Evolutionary conservation across 1,139 yeast species (phyloP), one percentile per base, ranked within the genome.

Genomic region (Yamadazyma buinensis): DNA sequence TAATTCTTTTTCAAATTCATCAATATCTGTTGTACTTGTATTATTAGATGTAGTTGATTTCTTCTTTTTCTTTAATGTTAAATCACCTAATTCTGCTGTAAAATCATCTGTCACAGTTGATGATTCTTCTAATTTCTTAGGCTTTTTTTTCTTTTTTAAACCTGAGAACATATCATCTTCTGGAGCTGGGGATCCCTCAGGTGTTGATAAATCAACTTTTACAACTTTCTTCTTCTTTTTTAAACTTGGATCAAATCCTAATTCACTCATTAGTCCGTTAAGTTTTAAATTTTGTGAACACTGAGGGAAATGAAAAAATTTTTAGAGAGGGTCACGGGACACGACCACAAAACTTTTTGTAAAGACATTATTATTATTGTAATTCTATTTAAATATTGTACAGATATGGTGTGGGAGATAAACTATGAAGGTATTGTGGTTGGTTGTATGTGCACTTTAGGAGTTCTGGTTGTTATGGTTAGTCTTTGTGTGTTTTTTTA

Each of bases 51-150:
- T n/a, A 28, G 72, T 64, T 47, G 77, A 64, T 73, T 80, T 80
- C 76, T 88, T 90, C 75, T 88, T 88, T 75, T 90, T 90, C 74
- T 88, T 80, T 59, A 87, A 74, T 40, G 80, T 76, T 50, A 87
- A 72, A 39, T 85, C 95, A 29, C 83, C 92, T 39, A 83, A 71
- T 21, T 80, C 75, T 29, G 77, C 80, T 11, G 77, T 60, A 33
- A 82, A 67, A 40, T 76, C 86, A 37, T 79, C 86, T 8, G 47
- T 56, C 7, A 55, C 59, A 28, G 65, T 68, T 5, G 70, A 64
- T 10, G 57, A 56, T 23, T 52, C 63, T 25, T 37, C 34, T 38
- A 61, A 55, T 61, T 70, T 69, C 57, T 65, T 67, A 18, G 70
- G 47, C 61, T 69, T 69, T 64, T 67, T 74, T 72, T 67, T 74